A percentile compares a stretch with the other conserved stretches of the same genome.
Conservation (phyloP, 2,329 filamentous ascomycete species). For the Hypoxylon sp. region DNA sequence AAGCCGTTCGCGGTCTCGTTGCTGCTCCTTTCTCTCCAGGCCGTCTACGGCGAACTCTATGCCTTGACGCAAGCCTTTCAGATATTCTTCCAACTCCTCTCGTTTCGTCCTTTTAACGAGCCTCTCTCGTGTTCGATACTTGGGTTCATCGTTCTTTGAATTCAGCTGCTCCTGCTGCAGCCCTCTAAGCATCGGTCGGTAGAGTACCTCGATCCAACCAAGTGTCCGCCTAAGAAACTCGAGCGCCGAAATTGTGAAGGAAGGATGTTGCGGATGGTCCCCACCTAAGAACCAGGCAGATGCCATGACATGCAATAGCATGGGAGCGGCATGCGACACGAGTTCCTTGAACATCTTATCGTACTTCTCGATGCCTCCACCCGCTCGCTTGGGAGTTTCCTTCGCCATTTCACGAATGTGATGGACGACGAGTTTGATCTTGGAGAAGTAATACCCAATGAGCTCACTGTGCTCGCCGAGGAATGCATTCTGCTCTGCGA, state of each 20-base stretch:
- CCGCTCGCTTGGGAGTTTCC: conserved; percentile 4
- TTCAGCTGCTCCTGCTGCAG: conserved; percentile 12
- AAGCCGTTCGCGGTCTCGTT: conserved; percentile 6
- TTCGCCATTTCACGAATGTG: conserved; percentile 34
- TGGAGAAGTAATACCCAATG: conserved; percentile 39
- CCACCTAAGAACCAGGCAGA: conserved; percentile 41
- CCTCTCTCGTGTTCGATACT: conserved; percentile 9
- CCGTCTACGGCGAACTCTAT: conserved; percentile 31
- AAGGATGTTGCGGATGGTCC: conserved; percentile 17
- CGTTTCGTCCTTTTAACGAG: conserved; percentile 12
- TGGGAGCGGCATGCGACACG: conserved; percentile 37
- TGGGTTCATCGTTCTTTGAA: background rate
- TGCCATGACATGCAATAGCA: conserved; percentile 38
- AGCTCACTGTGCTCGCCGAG: conserved; percentile 36
- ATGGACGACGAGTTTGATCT: conserved; percentile 31
- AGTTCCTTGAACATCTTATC: conserved; percentile 37
- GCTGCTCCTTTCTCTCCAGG: conserved; percentile 29
- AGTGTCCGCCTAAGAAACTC: conserved; percentile 37
- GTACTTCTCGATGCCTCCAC: conserved; percentile 17
- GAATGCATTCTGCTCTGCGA: conserved; percentile 41
- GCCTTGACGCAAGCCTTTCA: conserved; percentile 25
- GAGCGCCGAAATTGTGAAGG: conserved; percentile 37
- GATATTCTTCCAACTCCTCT: conserved; percentile 30
- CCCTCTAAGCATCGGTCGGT: conserved; percentile 30
- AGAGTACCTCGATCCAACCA: conserved; percentile 38